phyloP scores from a whole-genome alignment of 345 rosid genomes.

The Geranium rotundifolium region DNA sequence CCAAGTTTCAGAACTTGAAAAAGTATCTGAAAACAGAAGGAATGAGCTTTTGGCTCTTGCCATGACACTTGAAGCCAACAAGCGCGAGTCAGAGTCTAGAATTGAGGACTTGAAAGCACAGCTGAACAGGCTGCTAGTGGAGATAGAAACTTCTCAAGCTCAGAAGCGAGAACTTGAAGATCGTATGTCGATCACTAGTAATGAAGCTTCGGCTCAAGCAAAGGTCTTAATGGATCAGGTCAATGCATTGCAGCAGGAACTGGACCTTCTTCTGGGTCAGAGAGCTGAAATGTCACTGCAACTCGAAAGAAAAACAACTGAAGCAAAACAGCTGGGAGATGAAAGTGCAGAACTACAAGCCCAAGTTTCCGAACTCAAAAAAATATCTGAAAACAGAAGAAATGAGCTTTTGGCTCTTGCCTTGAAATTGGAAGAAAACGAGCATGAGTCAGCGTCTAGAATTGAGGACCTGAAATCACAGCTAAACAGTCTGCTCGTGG shows the following conservation, averaged over 20 bases:
- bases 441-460: constrained; percentile 16
- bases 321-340: too few relatives aligned
- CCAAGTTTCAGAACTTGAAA: too few relatives aligned
- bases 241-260: constrained; percentile 33
- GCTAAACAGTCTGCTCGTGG: constrained; percentile 28
- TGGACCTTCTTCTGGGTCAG: constrained; percentile 36
- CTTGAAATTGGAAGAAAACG: constrained; percentile 24
- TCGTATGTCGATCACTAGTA: constrained; percentile 27
- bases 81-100: constrained; percentile 15
- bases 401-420: constrained; percentile 29
- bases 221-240: constrained; percentile 44
- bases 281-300: too few relatives aligned
- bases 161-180: constrained; percentile 61
- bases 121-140: constrained; percentile 28
- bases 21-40: constrained; percentile 22
- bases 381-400: constrained; percentile 22
- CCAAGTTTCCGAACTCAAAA: too few relatives aligned
- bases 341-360: too few relatives aligned
- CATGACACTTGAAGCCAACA: constrained; percentile 24
- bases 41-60: constrained; percentile 29
- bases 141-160: constrained; percentile 24
- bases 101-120: constrained; percentile 45
- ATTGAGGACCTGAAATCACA: constrained; percentile 45
- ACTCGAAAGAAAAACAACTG: too few relatives aligned
- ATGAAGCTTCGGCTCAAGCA: constrained; percentile 42